These are phyloP conservation scores for Amaranthus cruentus DNA, from an alignment of 148 eudicot species.

Conservation along the genomic window DNA sequence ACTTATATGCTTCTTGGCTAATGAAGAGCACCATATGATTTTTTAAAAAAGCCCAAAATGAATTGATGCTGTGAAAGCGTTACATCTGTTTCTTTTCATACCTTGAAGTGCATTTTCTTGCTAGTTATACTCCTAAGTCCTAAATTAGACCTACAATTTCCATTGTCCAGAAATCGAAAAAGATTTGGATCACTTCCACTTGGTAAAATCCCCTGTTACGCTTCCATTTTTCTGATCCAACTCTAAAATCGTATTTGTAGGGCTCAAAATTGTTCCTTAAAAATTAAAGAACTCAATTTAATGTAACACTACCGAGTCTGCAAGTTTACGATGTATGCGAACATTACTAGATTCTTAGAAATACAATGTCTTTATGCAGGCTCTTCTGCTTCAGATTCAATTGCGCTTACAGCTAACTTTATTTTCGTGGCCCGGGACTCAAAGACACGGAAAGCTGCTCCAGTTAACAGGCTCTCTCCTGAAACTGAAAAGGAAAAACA, in stretches of 20 bases:
- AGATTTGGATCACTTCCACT: background rate
- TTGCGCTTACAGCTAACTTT: constrained; percentile 87
- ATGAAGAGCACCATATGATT: background rate
- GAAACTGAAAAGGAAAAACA: constrained; percentile 71
- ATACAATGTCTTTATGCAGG: constrained; percentile 27
- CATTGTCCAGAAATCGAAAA: background rate
- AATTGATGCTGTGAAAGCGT: constrained; percentile 2
- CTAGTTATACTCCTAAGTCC: background rate
- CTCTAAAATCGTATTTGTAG: background rate
- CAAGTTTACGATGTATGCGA: background rate
- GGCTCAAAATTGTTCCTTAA: too few species aligned
- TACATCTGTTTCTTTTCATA: background rate
- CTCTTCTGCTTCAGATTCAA: constrained; percentile 35
- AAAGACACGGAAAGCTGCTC: constrained; percentile 80
- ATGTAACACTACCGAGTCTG: background rate
- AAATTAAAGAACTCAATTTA: background rate
- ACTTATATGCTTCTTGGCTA: background rate
- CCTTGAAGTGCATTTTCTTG: background rate
- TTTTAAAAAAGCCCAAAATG: background rate
- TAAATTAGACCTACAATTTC: background rate
- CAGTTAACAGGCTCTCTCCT: constrained; percentile 74
- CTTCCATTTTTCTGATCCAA: background rate
- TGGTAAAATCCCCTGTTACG: background rate
- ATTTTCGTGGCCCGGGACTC: constrained; percentile 97
- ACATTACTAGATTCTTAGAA: background rate